Evolutionary conservation across 2,329 filamentous ascomycete genomes (phyloP), one percentile per base, ranked within the genome.

Genomic region (Stagonosporopsis chrysanthemi): DNA sequence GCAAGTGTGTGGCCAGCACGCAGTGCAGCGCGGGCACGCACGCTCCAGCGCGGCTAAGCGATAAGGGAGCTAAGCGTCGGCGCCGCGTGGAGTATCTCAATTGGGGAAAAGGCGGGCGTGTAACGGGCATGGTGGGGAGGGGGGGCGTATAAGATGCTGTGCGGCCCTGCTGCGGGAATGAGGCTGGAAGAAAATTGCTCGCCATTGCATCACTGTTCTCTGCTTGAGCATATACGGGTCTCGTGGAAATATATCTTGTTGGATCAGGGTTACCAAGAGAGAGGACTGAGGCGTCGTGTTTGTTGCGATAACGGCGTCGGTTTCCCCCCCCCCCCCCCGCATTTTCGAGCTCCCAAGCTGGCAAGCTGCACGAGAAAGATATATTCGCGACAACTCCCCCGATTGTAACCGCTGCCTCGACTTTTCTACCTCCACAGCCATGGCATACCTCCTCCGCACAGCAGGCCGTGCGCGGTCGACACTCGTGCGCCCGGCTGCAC

Each of bases 391-490:
- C 41, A 31, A 26, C 23, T 39, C 11, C 38, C 6, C 53, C 38
- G 47, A 38, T 28, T 23, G 22, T 47, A 46, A 19, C 46, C 28
- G 36, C n/a, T 52, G 9, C 22, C 22, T n/a, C 29, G 12, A 29
- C 42, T 26, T 29, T 9, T 35, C 15, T 38, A 44, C 43, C 19
- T 44, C 33, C 26, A 57, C 61, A 29, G n/a, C n/a, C n/a, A 77
- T 77, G 74, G 68, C 74, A 11, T 70, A 65, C 43, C 56, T 74
- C 39, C 62, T 76, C 17, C 69, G 74, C 41, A 72, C 64, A 2
- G 67, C 66, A 31, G 53, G 65, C 33, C 64, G 66, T 26, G 54
- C 43, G 48, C 47, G 48, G 42, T 38, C 42, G 36, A 47, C 54
- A 17, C 23, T 52, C n/a, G 52, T 61, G 12, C 63, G 65, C 46